Base-by-base conservation (phyloP, 2,329 filamentous ascomycete genomes). In the Aspergillus aculeatus region DNA sequence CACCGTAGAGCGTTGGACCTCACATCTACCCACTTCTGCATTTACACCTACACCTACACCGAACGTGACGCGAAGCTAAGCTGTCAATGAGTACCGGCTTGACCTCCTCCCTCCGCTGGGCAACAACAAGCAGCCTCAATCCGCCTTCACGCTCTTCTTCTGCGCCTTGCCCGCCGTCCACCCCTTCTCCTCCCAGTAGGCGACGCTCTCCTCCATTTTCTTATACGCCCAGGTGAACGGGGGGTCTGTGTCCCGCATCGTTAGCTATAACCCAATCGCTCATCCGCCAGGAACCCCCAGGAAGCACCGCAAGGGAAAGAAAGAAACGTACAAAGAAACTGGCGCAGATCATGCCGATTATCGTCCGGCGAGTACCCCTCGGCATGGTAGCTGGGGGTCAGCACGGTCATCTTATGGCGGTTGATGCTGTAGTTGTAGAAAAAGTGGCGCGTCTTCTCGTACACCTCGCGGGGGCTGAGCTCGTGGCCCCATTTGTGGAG, bases 341-440 rank as follows among this genome's bases (percentile, higher is more conserved):
- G 84, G 56, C 81, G 75, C 64, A 80, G 74, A 75, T 88, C 86
- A 62, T 81, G 85, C 4, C 85, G 73, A 64, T 88, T 87, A 57
- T 86, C 84, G 48, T 86, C 83, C 0, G 80, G 79, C 41, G 73
- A 79, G 64, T 88, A 87, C 14, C 75, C 71, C 56, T 74, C 72
- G 10, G 80, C 72, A 65, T 87, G 86, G 44, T 86, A 77, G 3
- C 81, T 79, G 0, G 85, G 85, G 1, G 85, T 87, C 53, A 86
- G 72, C 9, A 84, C 81, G 1, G 84, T 87, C 72, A 83, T 82
- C 74, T 89, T 89, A 71, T 89, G 86, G 10, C 87, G 75, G 68
- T 89, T 89, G 64, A 88, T 84, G 0, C 82, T 80, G 68, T 89
- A 87, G 68, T 81, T 68, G 32, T 72, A 66, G 60, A 74, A 74